phyloP scores from a whole-genome alignment of 2,329 filamentous ascomycete species.

The Ceratocystis harringtonii region DNA sequence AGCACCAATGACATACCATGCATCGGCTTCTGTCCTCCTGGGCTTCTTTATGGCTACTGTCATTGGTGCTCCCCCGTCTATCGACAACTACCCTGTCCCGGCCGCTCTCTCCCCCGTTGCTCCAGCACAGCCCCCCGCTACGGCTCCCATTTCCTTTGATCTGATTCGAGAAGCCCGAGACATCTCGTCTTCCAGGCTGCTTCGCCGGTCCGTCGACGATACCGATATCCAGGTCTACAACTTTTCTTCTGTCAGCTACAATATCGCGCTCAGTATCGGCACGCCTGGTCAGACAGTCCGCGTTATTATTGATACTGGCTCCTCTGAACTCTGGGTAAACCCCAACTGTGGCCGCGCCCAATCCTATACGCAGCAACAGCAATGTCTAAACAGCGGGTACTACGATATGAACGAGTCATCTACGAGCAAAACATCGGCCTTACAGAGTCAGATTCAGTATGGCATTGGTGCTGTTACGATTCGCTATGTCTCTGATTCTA shows the following conservation, averaged over 20 bases:
- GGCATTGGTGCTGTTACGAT: slow-evolving; percentile 23
- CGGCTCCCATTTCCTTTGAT: slow-evolving; percentile 9
- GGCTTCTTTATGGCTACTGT: slow-evolving; percentile 7
- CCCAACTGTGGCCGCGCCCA: slow-evolving; percentile 24
- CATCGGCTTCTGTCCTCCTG: slow-evolving; percentile 7
- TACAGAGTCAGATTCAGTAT: slow-evolving; percentile 21
- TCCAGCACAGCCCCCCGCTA: not conserved
- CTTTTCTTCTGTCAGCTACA: slow-evolving; percentile 25
- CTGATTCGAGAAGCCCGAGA: slow-evolving; percentile 9
- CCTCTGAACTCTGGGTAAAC: slow-evolving; percentile 31
- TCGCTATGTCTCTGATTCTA: slow-evolving; percentile 23
- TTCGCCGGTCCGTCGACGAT: slow-evolving; percentile 11
- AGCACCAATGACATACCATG: slow-evolving; percentile 2
- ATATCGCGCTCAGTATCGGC: slow-evolving; percentile 27
- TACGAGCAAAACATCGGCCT: slow-evolving; percentile 18
- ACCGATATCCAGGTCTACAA: slow-evolving; percentile 18
- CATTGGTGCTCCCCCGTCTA: slow-evolving; percentile 1
- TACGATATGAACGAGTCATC: slow-evolving; percentile 20
- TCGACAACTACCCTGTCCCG: not conserved
- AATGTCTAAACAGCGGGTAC: slow-evolving; percentile 16
- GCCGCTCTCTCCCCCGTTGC: not conserved
- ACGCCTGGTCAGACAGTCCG: slow-evolving; percentile 27
- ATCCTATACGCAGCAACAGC: slow-evolving; percentile 15
- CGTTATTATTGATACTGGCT: slow-evolving; percentile 30
- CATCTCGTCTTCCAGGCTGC: slow-evolving; percentile 5